These are phyloP conservation scores for Volvox reticuliferus DNA, from an alignment of 139 green algal genomes.

Conservation along the genomic window DNA sequence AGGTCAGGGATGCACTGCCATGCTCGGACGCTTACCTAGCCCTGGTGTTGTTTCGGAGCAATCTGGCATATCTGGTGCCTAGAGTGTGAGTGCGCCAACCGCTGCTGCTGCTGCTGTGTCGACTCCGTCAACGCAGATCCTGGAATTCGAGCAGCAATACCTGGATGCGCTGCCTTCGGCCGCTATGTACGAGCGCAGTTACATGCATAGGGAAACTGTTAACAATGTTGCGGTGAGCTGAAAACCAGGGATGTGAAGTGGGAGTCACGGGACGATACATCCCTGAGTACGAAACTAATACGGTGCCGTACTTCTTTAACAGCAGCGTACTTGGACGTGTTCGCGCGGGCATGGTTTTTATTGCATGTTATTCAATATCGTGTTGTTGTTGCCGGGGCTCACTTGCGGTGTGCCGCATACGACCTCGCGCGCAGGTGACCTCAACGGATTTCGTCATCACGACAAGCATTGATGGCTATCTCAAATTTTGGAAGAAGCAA, in stretches of 20 bases:
- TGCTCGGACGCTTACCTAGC: too few species aligned
- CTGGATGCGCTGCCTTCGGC: slow-evolving; percentile 79
- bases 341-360: too few species aligned
- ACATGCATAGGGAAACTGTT: slow-evolving; percentile 98
- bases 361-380: too few species aligned
- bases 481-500: slow-evolving; percentile 99
- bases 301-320: too few species aligned
- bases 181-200: slow-evolving; percentile 96
- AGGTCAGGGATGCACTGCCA: slow-evolving; percentile 46
- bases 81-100: neutral
- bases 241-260: too few species aligned
- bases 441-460: slow-evolving; percentile 87
- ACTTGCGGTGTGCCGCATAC: too few species aligned
- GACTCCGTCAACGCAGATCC: slow-evolving; percentile 59
- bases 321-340: too few species aligned
- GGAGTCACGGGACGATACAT: too few species aligned
- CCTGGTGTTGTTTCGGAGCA: too few species aligned
- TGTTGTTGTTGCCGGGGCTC: too few species aligned
- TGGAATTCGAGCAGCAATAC: slow-evolving; percentile 86
- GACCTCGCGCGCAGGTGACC: slow-evolving; percentile 52
- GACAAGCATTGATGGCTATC: slow-evolving; percentile 83
- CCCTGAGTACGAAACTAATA: too few species aligned
- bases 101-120: neutral
- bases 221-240: slow-evolving; percentile 86
- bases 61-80: too few species aligned